A percentile compares a stretch with the other conserved stretches of the same genome.
Evolutionary conservation across 495 filamentous ascomycete species (phyloP).

Genomic region (Collariella sp.): DNA sequence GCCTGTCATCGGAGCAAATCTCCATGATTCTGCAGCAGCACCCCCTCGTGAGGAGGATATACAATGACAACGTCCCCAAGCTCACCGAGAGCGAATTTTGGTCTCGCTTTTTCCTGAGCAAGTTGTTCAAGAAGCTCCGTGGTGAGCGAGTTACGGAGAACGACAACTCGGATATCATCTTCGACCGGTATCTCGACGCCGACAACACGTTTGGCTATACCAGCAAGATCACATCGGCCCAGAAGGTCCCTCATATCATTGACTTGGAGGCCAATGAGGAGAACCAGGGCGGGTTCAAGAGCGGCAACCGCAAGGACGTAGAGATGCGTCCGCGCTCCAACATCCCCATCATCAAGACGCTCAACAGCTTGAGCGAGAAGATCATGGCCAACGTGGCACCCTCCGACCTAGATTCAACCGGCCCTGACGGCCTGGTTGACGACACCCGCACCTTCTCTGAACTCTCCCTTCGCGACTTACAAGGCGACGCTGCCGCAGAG

Average conservation of each 20-base stretch:
- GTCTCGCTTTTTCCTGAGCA: slow-evolving; percentile 83
- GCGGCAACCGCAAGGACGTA: slow-evolving; percentile 75
- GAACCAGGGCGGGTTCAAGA: slow-evolving; percentile 57
- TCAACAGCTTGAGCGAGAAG: slow-evolving; percentile 84
- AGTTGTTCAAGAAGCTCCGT: slow-evolving; percentile 82
- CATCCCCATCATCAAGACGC: slow-evolving; percentile 60
- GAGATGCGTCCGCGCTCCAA: slow-evolving; percentile 68
- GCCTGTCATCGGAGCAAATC: slow-evolving; percentile 85
- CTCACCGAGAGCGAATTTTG: slow-evolving; percentile 75
- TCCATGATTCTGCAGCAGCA: slow-evolving; percentile 88
- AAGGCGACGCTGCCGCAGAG: slow-evolving; percentile 59
- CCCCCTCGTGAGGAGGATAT: slow-evolving; percentile 80
- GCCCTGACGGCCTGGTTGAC: slow-evolving; percentile 36
- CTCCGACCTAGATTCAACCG: slow-evolving; percentile 52
- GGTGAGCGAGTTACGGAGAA: slow-evolving; percentile 72
- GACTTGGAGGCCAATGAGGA: slow-evolving; percentile 91
- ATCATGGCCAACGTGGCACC: slow-evolving; percentile 79
- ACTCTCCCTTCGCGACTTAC: slow-evolving; percentile 74
- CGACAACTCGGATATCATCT: slow-evolving; percentile 61
- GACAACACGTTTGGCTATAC: slow-evolving; percentile 50
- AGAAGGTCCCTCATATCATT: slow-evolving; percentile 76
- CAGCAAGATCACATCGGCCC: slow-evolving; percentile 40
- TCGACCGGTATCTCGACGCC: slow-evolving; percentile 74
- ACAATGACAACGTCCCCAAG: slow-evolving; percentile 87
- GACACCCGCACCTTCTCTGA: slow-evolving; percentile 69